phyloP scores from a whole-genome alignment of 2,329 filamentous ascomycete species.

The Talaromyces sp. region DNA sequence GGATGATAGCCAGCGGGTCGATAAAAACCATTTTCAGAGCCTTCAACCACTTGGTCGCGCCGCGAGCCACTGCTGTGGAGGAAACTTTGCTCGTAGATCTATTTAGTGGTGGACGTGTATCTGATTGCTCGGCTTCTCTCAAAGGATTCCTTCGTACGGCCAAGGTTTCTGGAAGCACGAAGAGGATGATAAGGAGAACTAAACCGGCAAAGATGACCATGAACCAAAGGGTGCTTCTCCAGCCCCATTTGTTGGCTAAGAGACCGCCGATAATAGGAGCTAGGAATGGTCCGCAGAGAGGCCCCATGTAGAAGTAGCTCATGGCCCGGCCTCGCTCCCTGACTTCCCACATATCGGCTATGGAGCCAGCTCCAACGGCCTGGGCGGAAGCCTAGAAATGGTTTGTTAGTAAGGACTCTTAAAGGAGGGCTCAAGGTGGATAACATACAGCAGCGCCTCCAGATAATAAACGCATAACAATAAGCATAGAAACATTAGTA shows the following conservation, averaged over 20 bases:
- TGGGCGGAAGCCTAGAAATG: conserved; percentile 61
- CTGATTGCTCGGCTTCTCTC: conserved; percentile 22
- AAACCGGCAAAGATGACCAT: conserved; percentile 63
- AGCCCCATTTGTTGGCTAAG: conserved; percentile 64
- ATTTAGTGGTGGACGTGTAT: conserved; percentile 15
- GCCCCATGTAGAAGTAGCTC: conserved; percentile 77
- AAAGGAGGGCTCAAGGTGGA: neutral
- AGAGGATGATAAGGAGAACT: conserved; percentile 35
- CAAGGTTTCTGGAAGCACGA: conserved; percentile 44
- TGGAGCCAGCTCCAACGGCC: conserved; percentile 76
- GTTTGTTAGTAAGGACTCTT: neutral
- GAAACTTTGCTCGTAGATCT: conserved; percentile 49
- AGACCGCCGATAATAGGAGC: conserved; percentile 73
- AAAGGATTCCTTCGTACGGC: conserved; percentile 24
- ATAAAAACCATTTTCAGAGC: conserved; percentile 60
- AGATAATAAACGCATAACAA: conserved; percentile 68
- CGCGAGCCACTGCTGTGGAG: conserved; percentile 56
- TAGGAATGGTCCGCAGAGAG: conserved; percentile 68
- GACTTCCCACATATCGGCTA: conserved; percentile 74
- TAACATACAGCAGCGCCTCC: conserved; percentile 60
- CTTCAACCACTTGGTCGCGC: conserved; percentile 51
- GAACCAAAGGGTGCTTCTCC: conserved; percentile 77
- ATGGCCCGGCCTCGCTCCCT: conserved; percentile 72
- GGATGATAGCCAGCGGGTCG: conserved; percentile 67
- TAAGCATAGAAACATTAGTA: conserved; percentile 68